A percentile compares a stretch with the other conserved stretches of the same genome.
Evolutionary conservation across 2,329 filamentous ascomycete genomes (phyloP).

Genomic region (Cladosporium colombiae): DNA sequence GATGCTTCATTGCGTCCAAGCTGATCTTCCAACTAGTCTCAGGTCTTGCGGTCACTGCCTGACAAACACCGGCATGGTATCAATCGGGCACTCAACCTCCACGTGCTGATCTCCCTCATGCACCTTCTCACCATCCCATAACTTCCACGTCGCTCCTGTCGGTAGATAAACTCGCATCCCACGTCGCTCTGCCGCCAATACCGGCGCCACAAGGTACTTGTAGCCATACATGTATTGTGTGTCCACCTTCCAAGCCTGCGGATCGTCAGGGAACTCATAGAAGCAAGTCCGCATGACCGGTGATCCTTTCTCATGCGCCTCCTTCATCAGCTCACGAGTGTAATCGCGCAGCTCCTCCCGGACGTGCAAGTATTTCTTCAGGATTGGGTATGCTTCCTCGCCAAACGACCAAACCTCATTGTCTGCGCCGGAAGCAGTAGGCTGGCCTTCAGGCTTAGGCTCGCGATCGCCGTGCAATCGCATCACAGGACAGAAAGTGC

Average conservation of each 20-base stretch:
- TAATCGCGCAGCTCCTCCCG: constrained; percentile 62
- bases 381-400: constrained; percentile 60
- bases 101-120: constrained; percentile 24
- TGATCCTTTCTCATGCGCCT: constrained; percentile 60
- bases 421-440: constrained; percentile 48
- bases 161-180: constrained; percentile 57
- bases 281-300: constrained; percentile 65
- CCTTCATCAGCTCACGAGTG: constrained; percentile 58
- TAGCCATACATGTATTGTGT: constrained; percentile 65
- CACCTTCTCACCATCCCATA: constrained; percentile 37
- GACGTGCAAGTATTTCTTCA: constrained; percentile 59
- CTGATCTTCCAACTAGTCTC: no score
- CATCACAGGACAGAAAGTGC: constrained; percentile 67
- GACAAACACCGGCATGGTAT: constrained; percentile 28
- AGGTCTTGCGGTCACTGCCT: constrained; percentile 1
- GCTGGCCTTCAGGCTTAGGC: constrained; percentile 48
- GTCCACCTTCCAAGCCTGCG: constrained; percentile 57
- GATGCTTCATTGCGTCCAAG: no score
- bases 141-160: constrained; percentile 47
- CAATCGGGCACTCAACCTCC: constrained; percentile 26
- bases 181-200: constrained; percentile 52
- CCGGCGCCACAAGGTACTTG: constrained; percentile 60
- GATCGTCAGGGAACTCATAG: constrained; percentile 62
- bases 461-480: constrained; percentile 66
- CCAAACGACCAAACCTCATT: constrained; percentile 71